Conservation (phyloP, 2,329 filamentous ascomycete genomes). For the Hypoxylon sp. region DNA sequence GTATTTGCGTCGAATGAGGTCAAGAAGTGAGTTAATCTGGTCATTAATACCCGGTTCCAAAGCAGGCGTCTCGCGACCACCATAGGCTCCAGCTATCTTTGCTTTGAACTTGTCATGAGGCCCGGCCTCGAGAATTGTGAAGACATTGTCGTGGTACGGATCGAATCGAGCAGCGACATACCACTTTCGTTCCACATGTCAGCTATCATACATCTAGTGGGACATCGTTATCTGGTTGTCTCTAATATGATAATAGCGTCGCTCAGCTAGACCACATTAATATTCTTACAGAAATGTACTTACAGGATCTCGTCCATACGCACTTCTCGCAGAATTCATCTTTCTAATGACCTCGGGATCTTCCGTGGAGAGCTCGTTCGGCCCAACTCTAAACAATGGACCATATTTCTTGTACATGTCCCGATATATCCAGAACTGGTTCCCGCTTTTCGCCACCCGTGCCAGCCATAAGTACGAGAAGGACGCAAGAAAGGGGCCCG, state of each 20-base stretch:
- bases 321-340: constrained; percentile 38
- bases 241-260: not conserved
- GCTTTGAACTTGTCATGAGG: constrained; percentile 47
- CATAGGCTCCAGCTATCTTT: constrained; percentile 41
- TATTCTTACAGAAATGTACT: not conserved
- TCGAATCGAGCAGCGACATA: constrained; percentile 40
- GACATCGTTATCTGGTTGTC: not conserved
- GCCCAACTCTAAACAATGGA: constrained; percentile 44
- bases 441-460: constrained; percentile 21
- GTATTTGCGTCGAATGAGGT: constrained; percentile 43
- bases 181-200: constrained; percentile 31
- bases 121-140: constrained; percentile 32
- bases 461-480: constrained; percentile 44
- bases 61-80: constrained; percentile 43
- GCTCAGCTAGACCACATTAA: not conserved
- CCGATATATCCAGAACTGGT: constrained; percentile 21
- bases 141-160: constrained; percentile 41
- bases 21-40: constrained; percentile 37
- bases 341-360: constrained; percentile 45
- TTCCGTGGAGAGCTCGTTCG: constrained; percentile 46
- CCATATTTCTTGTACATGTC: constrained; percentile 35
- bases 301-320: constrained; percentile 34
- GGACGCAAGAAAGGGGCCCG: constrained; percentile 41
- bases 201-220: not conserved
- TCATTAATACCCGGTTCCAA: constrained; percentile 42